Base-by-base conservation (phyloP, 106 monocot genomes). In the Narthecium ossifragum region DNA sequence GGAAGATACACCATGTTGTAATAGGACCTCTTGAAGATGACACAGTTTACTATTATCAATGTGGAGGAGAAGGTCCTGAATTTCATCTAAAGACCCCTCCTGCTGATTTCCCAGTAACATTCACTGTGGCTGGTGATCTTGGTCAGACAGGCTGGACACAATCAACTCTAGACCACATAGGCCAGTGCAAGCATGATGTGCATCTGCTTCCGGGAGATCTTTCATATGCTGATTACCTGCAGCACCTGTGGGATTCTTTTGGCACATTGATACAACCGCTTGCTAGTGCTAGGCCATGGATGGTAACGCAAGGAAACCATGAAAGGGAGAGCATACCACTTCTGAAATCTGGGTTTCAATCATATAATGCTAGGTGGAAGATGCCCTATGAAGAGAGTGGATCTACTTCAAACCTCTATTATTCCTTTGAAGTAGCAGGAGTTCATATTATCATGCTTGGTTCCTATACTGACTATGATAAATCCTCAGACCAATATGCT, bases 301-400 rank as follows among this genome's bases (percentile, higher is more conserved):
- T 98, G 96, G 81, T 81, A 18, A 98, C 90, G 22, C 78, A 90
- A 76, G 96, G 96, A 27, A 98, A 98, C 64, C 96, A 98, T 81
- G 96, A 98, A 60, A 87, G 80, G 69, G 96, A 98, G 55, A 73
- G 66, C 5, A 87, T 98, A 55, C 45, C 59, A 24, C 65, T 91
- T 2, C 24, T 98, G 10, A 61, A 83, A 65, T 29, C 72, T 26
- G 77, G 59, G 33, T 98, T 98, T 74, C 80, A 82, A 61, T 62
- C 96, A 26, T 98, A 84, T 51, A 91, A 90, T 82, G 83, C 86
- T 38, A 57, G 96, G 46, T 98, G 96, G 96, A 91, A 72, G 54
- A 98, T 98, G 96, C 96, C 96, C 7, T 91, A 75, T 68, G 58
- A 75, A 55, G 90, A 98, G 76, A 85, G 96, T 53, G 81, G 84